Base-by-base conservation (phyloP, 768 basidiomycete genomes). In the Amanita pallidorosea region DNA sequence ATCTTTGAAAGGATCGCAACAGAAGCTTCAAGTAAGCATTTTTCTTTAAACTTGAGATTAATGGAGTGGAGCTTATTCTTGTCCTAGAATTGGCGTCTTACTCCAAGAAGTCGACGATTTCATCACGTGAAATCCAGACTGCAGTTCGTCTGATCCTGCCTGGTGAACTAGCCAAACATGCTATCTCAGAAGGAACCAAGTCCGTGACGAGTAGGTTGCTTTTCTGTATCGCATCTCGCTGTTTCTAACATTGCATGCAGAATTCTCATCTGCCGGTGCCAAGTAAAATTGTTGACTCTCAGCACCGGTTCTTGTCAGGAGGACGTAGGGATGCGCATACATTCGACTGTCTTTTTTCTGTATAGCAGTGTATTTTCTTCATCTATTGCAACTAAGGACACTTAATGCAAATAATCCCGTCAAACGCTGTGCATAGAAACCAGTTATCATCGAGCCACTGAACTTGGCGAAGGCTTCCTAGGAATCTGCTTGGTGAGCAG, bases 71-170 rank as follows among this genome's bases (percentile, higher is more conserved):
- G 5, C 11, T 23, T 31, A 25, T 3, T 7, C 11, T 38, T 20
- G n/a, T 38, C 23, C 2, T 58, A 90, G 92, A 95, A 75, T 86
- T 98, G 58, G 94, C 95, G 37, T 77, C 90, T 1, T 97, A 97
- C 75, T 96, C 94, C 57, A 95, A 96, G 76, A 95, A 95, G 70
- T 96, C 95, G 7, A 98, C 94, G 31, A 97, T 98, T 66, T 96
- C 95, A 36, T 96, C 93, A 46, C 91, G 94, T 56, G 94, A 98
- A 71, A 97, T 97, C 58, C 94, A 98, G 68, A 98, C 95, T 34
- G 80, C 93, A 40, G 96, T 98, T 48, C 88, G 95, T 56, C 81
- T 97, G 50, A 95, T 99, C 68, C 85, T 99, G 22, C 93, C 95
- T 59, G 92, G 90, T 65, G 92, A 94, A 70, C 82, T 95, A 49